phyloP scores from a whole-genome alignment of 2,329 filamentous ascomycete genomes.

The Colletotrichum horii region DNA sequence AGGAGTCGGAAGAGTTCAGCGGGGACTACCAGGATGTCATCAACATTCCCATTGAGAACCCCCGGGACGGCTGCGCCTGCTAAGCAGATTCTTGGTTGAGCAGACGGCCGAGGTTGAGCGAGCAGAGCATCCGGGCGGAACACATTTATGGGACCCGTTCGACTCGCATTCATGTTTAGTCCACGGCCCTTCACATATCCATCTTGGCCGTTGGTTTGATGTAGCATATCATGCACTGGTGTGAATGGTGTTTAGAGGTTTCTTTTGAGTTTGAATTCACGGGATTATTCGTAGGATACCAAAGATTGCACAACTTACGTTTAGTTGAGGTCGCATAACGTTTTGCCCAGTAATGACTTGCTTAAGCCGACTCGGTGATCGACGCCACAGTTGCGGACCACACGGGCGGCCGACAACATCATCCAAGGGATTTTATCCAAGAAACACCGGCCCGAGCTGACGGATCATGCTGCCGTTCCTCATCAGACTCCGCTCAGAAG shows the following conservation, averaged over 20 bases:
- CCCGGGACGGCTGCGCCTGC: slow-evolving; percentile 91
- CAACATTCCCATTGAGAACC: slow-evolving; percentile 95
- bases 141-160: background rate
- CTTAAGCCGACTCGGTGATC: background rate
- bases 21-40: slow-evolving; percentile 98
- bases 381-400: background rate
- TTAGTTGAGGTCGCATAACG: background rate
- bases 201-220: slow-evolving; percentile 22
- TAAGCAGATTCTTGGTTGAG: slow-evolving; percentile 49
- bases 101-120: background rate
- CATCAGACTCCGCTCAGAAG: slow-evolving; percentile 7
- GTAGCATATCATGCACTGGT: slow-evolving; percentile 25
- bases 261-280: slow-evolving; percentile 16
- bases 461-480: slow-evolving; percentile 7
- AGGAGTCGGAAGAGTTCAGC: slow-evolving; percentile 97
- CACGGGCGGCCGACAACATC: background rate
- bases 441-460: background rate
- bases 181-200: slow-evolving; percentile 17
- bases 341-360: background rate
- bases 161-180: slow-evolving; percentile 17
- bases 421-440: background rate
- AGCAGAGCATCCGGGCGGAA: background rate
- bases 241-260: slow-evolving; percentile 22
- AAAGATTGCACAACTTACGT: background rate
- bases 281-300: background rate